Conservation (phyloP, 208 protist genomes). For the Angomonas ambiguus region DNA sequence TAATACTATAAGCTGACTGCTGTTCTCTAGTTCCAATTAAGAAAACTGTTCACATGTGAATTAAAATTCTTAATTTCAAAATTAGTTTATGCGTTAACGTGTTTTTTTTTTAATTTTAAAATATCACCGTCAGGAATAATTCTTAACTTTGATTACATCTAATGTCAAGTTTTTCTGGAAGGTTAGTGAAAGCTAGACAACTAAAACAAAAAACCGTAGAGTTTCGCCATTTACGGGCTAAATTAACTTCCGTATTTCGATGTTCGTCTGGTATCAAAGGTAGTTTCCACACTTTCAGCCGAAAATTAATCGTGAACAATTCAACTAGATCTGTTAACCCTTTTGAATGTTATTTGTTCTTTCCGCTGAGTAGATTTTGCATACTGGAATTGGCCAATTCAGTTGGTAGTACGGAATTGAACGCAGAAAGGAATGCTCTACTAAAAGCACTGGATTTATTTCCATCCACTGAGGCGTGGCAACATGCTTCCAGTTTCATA, state of each 20-base stretch:
- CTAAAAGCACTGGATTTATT: constrained; percentile 10
- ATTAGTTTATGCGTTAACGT: too few species aligned
- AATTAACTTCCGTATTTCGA: background rate
- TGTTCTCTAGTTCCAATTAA: background rate
- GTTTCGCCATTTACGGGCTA: background rate
- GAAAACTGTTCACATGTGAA: background rate
- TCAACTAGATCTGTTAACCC: background rate
- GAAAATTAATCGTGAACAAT: background rate
- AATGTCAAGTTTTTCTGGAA: too few species aligned
- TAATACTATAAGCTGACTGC: background rate
- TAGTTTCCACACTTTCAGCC: background rate
- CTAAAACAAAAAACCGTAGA: background rate
- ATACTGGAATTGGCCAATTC: constrained; percentile 15
- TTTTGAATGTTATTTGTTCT: constrained; percentile 29
- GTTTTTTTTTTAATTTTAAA: constrained; percentile 9
- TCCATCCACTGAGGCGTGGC: constrained; percentile 5
- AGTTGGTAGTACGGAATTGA: background rate
- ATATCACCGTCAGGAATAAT: background rate
- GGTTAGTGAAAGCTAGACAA: too few species aligned
- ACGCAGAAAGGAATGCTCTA: constrained; percentile 10
- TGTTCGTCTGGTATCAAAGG: background rate
- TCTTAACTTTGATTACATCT: too few species aligned
- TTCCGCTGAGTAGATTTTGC: constrained; percentile 21
- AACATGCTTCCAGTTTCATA: background rate
- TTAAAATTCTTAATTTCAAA: too few species aligned